A percentile compares a stretch with the other conserved stretches of the same genome.
phyloP scores from a whole-genome alignment of 1,284 basidiomycete genomes.

The Lentinus polychrous region DNA sequence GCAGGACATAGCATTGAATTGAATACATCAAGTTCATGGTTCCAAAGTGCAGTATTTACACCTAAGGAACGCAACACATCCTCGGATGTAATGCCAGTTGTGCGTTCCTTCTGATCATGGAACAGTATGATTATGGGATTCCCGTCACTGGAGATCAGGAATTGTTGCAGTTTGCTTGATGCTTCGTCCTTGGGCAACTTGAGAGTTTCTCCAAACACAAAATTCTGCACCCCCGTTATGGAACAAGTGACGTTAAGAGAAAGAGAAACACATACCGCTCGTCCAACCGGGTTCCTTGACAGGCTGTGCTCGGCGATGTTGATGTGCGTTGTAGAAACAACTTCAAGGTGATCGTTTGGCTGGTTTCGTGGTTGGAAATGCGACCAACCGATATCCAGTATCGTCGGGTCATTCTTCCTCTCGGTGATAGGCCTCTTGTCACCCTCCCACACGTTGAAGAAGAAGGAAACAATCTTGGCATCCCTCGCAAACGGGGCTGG shows the following conservation, averaged over 20 bases:
- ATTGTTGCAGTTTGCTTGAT: conserved; percentile 11
- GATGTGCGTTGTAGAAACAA: conserved; percentile 18
- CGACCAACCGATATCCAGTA: conserved; percentile 28
- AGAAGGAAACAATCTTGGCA: conserved; percentile 21
- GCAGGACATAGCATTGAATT: background rate
- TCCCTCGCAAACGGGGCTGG: conserved; percentile 17
- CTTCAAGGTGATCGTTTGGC: conserved; percentile 11
- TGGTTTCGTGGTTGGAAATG: conserved; percentile 17
- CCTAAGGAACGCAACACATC: conserved; percentile 19
- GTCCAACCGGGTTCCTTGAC: conserved; percentile 18
- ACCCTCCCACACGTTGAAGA: conserved; percentile 24
- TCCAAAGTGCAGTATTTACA: conserved; percentile 18
- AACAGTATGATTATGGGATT: conserved; percentile 21
- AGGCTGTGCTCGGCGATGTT: conserved; percentile 18
- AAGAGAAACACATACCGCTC: conserved; percentile 11
- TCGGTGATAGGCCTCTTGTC: conserved; percentile 17
- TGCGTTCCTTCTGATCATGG: conserved; percentile 15
- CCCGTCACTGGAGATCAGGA: conserved; percentile 11
- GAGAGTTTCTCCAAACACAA: conserved; percentile 16
- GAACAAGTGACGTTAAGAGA: background rate
- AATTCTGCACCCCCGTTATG: conserved; percentile 12
- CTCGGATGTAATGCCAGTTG: conserved; percentile 3
- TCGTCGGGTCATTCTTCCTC: conserved; percentile 19
- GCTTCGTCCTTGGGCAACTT: conserved; percentile 11
- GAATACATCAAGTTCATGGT: conserved; percentile 13